Percentiles rank a stretch among this genome's conserved stretches.
phyloP scores from a whole-genome alignment of 2,329 filamentous ascomycete genomes.

The Neonectria punicea region DNA sequence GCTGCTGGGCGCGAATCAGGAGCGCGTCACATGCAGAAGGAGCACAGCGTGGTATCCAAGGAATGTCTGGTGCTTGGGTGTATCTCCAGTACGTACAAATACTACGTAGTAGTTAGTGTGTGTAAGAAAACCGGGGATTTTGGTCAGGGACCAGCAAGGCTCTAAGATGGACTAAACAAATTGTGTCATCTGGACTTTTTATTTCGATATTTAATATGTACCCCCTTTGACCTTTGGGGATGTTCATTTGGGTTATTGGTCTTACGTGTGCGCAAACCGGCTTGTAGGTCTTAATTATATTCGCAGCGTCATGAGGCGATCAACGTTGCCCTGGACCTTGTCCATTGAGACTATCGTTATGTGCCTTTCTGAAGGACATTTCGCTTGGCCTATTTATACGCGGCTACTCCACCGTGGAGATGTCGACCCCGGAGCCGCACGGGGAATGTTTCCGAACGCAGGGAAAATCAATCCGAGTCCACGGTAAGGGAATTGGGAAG shows the following conservation, averaged over 20 bases:
- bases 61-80: not conserved
- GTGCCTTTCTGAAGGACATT: constrained; percentile 1
- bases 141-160: not conserved
- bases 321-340: constrained; percentile 6
- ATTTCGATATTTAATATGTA: not conserved
- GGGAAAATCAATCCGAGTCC: constrained; percentile 10
- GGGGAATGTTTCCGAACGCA: constrained; percentile 11
- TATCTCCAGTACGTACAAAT: not conserved
- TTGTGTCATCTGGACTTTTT: not conserved
- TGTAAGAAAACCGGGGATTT: not conserved
- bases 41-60: not conserved
- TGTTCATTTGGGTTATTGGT: not conserved
- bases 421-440: constrained; percentile 10
- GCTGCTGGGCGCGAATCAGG: not conserved
- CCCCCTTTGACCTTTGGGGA: not conserved
- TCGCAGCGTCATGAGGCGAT: not conserved
- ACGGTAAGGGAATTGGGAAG: constrained; percentile 10
- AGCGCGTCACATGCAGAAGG: not conserved
- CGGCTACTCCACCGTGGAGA: constrained; percentile 2
- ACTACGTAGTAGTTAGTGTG: not conserved
- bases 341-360: not conserved
- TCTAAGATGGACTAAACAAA: not conserved
- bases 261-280: not conserved
- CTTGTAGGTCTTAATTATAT: not conserved
- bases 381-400: constrained; percentile 15